A percentile compares a stretch with the other conserved stretches of the same genome.
These are phyloP conservation scores for Curvularia hawaiiensis DNA, from an alignment of 2,329 filamentous ascomycete genomes.

Conservation along the genomic window DNA sequence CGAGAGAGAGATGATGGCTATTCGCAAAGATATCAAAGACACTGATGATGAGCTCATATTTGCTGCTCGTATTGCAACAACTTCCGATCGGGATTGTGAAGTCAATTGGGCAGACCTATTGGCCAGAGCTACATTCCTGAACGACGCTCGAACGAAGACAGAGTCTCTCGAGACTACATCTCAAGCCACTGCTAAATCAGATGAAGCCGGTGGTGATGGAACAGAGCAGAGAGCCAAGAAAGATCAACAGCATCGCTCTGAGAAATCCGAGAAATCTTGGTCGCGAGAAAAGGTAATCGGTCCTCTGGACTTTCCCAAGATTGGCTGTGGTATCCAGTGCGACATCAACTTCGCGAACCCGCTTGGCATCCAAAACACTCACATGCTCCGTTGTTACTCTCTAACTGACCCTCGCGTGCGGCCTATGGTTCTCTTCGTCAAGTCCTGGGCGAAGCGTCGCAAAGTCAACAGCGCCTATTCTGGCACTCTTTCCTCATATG, in stretches of 20 bases:
- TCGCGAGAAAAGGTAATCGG: conserved; percentile 53
- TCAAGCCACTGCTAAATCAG: conserved; percentile 9
- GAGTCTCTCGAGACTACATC: conserved; percentile 4
- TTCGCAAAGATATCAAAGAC: conserved; percentile 15
- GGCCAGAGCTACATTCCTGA: conserved; percentile 5
- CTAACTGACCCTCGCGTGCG: conserved; percentile 77
- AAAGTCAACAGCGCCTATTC: conserved; percentile 87
- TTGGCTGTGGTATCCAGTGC: conserved; percentile 80
- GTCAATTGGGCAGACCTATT: conserved; percentile 4
- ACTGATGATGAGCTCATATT: conserved; percentile 4
- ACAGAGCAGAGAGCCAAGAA: conserved; percentile 7
- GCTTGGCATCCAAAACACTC: conserved; percentile 82
- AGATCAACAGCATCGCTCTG: conserved; percentile 29
- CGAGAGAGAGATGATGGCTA: neutral
- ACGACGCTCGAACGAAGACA: conserved; percentile 7
- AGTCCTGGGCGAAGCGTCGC: conserved; percentile 85
- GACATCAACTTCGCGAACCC: conserved; percentile 92
- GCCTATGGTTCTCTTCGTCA: conserved; percentile 82
- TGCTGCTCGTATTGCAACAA: conserved; percentile 5
- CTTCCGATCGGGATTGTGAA: neutral
- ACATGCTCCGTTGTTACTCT: conserved; percentile 82
- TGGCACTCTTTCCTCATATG: conserved; percentile 86
- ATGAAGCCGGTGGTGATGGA: conserved; percentile 12
- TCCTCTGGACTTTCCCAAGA: conserved; percentile 76
- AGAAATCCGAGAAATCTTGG: conserved; percentile 47